Conservation (phyloP, 1,284 basidiomycete genomes). For the Trametes polyzona region DNA sequence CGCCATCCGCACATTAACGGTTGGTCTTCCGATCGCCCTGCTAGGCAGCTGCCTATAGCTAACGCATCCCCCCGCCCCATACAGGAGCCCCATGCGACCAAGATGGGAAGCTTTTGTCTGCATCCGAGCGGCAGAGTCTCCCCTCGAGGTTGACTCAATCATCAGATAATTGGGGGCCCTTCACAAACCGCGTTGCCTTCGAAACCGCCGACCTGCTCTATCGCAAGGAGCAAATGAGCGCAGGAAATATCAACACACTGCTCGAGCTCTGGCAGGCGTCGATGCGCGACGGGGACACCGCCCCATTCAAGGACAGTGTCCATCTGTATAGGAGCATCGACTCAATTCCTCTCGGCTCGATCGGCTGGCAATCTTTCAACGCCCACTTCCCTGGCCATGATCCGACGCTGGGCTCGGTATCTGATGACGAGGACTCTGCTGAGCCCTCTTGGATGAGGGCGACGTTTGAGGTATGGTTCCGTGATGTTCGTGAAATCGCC, state of each 20-base stretch:
- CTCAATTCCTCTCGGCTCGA: constrained; percentile 3
- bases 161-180: not conserved
- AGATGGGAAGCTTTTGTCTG: not conserved
- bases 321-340: constrained; percentile 12
- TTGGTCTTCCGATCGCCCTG: too few species aligned
- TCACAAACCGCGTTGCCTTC: constrained; percentile 6
- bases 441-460: not conserved
- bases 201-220: constrained; percentile 22
- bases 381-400: not conserved
- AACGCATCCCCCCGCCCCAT: too few species aligned
- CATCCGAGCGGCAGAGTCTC: too few species aligned
- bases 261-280: constrained; percentile 15
- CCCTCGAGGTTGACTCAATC: too few species aligned
- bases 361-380: constrained; percentile 12
- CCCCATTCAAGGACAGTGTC: not conserved
- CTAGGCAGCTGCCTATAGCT: too few species aligned
- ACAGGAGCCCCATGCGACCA: not conserved
- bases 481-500: not conserved
- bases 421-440: not conserved
- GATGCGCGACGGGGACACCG: not conserved
- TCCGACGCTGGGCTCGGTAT: not conserved
- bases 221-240: constrained; percentile 5
- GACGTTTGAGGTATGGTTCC: constrained; percentile 8
- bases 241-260: constrained; percentile 7
- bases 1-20: not conserved